Evolutionary conservation across 2,329 filamentous ascomycete species (phyloP).

Genomic region (Aspergillus sp.): DNA sequence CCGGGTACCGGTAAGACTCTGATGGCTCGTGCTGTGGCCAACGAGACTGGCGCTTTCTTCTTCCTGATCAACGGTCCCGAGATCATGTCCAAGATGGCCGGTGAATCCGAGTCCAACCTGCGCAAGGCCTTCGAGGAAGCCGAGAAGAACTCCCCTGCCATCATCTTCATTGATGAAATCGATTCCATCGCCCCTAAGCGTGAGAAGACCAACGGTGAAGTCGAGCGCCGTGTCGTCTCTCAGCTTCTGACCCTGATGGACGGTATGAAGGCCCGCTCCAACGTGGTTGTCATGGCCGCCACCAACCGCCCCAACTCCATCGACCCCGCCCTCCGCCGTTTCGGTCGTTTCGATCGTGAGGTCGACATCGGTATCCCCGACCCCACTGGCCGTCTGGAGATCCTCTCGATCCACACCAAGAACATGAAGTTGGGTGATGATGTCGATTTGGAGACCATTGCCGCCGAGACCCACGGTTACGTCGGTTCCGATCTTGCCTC

Average conservation of each 20-base stretch:
- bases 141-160: conserved; percentile 98
- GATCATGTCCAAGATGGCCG: conserved; percentile 99
- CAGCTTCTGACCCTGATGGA: conserved; percentile 98
- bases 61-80: conserved; percentile 99
- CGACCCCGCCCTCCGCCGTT: conserved; percentile 94
- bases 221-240: conserved; percentile 96
- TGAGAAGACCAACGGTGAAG: conserved; percentile 99
- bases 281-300: conserved; percentile 98
- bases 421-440: conserved; percentile 99
- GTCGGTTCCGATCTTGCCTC: conserved; percentile 98
- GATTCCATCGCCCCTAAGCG: conserved; percentile 99
- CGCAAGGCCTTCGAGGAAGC: conserved; percentile 99
- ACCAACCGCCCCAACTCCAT: conserved; percentile 99
- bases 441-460: conserved; percentile 94
- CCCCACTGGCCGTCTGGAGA: conserved; percentile 96
- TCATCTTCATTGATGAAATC: conserved; percentile 99
- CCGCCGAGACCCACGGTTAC: conserved; percentile 96
- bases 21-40: conserved; percentile 97
- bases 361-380: conserved; percentile 98
- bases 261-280: conserved; percentile 98
- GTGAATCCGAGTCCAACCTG: conserved; percentile 97
- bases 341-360: conserved; percentile 98
- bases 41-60: conserved; percentile 98
- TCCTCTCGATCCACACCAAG: conserved; percentile 99
- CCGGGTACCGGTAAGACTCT: conserved; percentile 99